Percentiles rank a stretch among this genome's conserved stretches.
These are phyloP conservation scores for Leishmania amazonensis DNA, from an alignment of 208 protist species.

Conservation along the genomic window DNA sequence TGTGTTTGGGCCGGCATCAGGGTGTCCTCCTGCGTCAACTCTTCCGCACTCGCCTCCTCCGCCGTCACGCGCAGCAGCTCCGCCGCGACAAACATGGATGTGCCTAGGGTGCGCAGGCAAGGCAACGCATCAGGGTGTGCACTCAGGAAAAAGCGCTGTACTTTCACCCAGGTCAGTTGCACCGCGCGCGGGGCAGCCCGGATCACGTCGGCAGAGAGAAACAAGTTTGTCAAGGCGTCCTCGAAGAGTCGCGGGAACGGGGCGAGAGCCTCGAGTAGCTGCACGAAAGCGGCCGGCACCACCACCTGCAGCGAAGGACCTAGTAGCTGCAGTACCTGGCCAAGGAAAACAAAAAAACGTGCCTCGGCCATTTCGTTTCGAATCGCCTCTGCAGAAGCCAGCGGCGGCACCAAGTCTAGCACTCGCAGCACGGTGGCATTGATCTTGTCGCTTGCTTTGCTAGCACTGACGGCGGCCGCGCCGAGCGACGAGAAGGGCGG, in stretches of 20 bases:
- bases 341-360: conserved; percentile 71
- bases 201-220: conserved; percentile 78
- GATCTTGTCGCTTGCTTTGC: conserved; percentile 4
- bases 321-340: conserved; percentile 62
- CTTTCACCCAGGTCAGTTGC: conserved; percentile 56
- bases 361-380: conserved; percentile 61
- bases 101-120: conserved; percentile 53
- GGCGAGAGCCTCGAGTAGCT: conserved; percentile 53
- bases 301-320: conserved; percentile 32
- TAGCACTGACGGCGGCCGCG: conserved; percentile 11
- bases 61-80: conserved; percentile 37
- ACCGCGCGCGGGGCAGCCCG: conserved; percentile 49
- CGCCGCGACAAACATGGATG: conserved; percentile 60
- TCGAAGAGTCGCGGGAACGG: conserved; percentile 59
- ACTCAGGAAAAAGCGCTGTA: conserved; percentile 45
- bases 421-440: conserved; percentile 48
- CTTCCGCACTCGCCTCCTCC: conserved; percentile 17
- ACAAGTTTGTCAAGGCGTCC: conserved; percentile 65
- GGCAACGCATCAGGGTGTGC: conserved; percentile 29
- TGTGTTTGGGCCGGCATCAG: neutral
- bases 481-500: conserved; percentile 4
- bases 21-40: neutral
- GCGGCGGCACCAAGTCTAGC: conserved; percentile 57
- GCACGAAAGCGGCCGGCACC: conserved; percentile 47
- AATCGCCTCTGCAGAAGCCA: conserved; percentile 62